Evolutionary conservation across 2,329 filamentous ascomycete genomes (phyloP), one percentile per base, ranked within the genome.

Genomic region (Aspergillus jensenii): DNA sequence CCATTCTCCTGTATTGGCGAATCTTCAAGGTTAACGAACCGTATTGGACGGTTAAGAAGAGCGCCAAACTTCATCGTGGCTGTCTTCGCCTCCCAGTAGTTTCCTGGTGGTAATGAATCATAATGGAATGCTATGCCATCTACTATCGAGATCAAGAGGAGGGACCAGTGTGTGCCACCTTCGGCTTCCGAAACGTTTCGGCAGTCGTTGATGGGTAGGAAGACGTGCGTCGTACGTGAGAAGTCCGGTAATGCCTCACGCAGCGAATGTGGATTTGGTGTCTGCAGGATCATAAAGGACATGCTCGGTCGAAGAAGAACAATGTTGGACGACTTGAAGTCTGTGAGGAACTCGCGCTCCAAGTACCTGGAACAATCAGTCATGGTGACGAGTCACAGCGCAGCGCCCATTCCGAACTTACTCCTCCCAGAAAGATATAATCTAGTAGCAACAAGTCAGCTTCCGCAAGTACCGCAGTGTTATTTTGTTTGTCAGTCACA

Each of bases 381-480:
- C 50, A 37, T 40, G 41, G 21, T 39, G 35, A 14, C 39, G 56
- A 31, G 35, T 27, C n/a, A 40, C 9, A 15, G 21, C 14, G 37
- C 50, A 47, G 59, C n/a, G 4, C 51, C 7, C 31, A 49, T 49
- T 37, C 27, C 40, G 23, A 37, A 75, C 79, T 67, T 87, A 96
- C 83, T 98, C 93, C 83, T 98, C 90, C 93, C 95, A 99, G 73
- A 99, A 98, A 51, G 91, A 89, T 65, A 99, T 98, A 67, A 92
- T 93, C 90, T 93, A 66, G 46, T 51, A 66, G 45, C 50, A 65
- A 44, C 27, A 35, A 35, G 53, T 74, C 59, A 67, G 64, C 65
- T 50, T 52, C 21, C 55, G 31, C 23, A 59, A 53, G 44, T 35
- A 55, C 46, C 39, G 50, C 33, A 52, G 27, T 31, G 9, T 11